Evolutionary conservation across 495 filamentous ascomycete genomes (phyloP), one percentile per base, ranked within the genome.

Genomic region (Talaromyces adpressus): DNA sequence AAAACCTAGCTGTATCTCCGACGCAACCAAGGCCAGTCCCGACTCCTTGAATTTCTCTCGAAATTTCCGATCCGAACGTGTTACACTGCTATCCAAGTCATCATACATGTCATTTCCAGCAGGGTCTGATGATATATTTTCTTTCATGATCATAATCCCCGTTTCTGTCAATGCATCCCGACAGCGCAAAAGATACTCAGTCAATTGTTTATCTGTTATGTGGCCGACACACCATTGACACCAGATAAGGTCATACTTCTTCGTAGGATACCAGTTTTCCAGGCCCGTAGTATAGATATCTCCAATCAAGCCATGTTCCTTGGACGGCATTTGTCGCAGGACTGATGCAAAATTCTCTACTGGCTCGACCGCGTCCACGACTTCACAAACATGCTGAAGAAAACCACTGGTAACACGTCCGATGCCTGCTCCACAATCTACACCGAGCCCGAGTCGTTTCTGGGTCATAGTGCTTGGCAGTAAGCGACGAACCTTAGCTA

Each of bases 221-320:
- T 97, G 89, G 16, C 91, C 90, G 16, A 94, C 73, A 75, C 93
- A 97, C 92, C 92, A 96, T 75, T 97, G 93, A 53, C 84, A 89
- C 83, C 83, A 85, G 60, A 93, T 78, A 41, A 81, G 56, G 62
- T 76, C 81, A 64, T 89, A 89, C 47, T 71, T 74, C 22, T 76
- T 80, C 7, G 78, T 73, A 0, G 89, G 89, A 59, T 66, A 64
- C 91, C 91, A 96, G 41, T 84, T 75, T 75, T 96, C 88, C 3
- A 96, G 76, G 4, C 91, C 90, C 12, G 87, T 69, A 61, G 89
- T 91, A 70, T 84, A 89, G 59, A 96, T 79, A 39, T 81, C 76
- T 72, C 68, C 36, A 12, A 39, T 6, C 14, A 16, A 39, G 1
- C 9, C 36, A 39, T 39, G 6, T 39, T 39, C 36, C 0, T 39